Percentiles rank a stretch among this genome's conserved stretches.
These are phyloP conservation scores for Kodamaea kaohsiungensis DNA, from an alignment of 805 yeast species.

Conservation along the genomic window DNA sequence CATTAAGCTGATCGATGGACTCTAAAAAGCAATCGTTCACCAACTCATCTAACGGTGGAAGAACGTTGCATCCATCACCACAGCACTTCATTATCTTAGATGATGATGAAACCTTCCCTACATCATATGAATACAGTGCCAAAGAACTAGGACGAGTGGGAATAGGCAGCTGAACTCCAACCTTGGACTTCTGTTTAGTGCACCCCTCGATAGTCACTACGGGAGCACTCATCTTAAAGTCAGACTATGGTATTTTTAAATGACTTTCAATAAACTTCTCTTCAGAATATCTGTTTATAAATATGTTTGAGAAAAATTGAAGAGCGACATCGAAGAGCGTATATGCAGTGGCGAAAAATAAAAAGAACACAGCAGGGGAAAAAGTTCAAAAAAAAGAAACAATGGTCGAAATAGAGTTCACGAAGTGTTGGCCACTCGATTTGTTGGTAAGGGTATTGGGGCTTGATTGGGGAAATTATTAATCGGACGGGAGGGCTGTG, in stretches of 20 bases:
- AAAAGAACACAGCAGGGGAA: background rate
- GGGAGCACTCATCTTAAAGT: conserved; percentile 8
- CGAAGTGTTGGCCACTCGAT: background rate
- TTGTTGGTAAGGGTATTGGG: background rate
- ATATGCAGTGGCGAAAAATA: background rate
- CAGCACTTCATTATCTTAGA: background rate
- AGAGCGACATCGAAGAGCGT: background rate
- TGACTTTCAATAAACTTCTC: background rate
- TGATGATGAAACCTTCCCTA: conserved; percentile 1
- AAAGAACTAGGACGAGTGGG: conserved; percentile 9
- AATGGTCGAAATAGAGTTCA: background rate
- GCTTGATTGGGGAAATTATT: background rate
- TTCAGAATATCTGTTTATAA: background rate
- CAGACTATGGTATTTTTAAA: background rate
- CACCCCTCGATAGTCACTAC: conserved; percentile 5
- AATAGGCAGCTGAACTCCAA: conserved; percentile 4
- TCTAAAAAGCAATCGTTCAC: conserved; percentile 33
- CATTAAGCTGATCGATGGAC: conserved; percentile 20
- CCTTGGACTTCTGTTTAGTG: background rate
- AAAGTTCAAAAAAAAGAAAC: background rate
- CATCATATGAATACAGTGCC: conserved; percentile 7
- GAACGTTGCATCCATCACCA: background rate
- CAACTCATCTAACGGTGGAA: conserved; percentile 27
- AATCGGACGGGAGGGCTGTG: background rate
- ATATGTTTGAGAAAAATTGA: background rate